Percentiles rank a stretch among this genome's conserved stretches.
These are phyloP conservation scores for Aspergillus leporis DNA, from an alignment of 495 filamentous ascomycete species.

Conservation along the genomic window DNA sequence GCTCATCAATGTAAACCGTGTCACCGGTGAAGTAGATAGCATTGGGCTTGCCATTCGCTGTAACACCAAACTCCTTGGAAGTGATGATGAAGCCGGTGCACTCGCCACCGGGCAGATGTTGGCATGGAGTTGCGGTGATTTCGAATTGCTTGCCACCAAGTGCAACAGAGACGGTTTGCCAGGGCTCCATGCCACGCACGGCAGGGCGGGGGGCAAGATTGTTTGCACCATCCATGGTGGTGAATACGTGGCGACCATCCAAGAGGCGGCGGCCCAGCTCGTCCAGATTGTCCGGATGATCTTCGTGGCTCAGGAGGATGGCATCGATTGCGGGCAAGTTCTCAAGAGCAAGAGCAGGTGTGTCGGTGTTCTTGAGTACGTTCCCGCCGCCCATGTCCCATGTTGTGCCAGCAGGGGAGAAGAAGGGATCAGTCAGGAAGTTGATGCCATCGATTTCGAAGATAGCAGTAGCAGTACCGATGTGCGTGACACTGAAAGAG, in stretches of 20 bases:
- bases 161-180: slow-evolving; percentile 24
- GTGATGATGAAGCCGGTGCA: slow-evolving; percentile 50
- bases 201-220: slow-evolving; percentile 44
- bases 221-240: slow-evolving; percentile 48
- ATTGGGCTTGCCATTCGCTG: slow-evolving; percentile 40
- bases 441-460: slow-evolving; percentile 47
- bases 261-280: slow-evolving; percentile 41
- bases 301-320: slow-evolving; percentile 56
- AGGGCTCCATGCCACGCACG: slow-evolving; percentile 40
- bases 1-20: slow-evolving; percentile 49
- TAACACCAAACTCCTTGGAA: slow-evolving; percentile 34
- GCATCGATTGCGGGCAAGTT: slow-evolving; percentile 51
- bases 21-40: slow-evolving; percentile 56
- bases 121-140: slow-evolving; percentile 45
- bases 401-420: slow-evolving; percentile 43
- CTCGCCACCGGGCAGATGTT: slow-evolving; percentile 49
- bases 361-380: slow-evolving; percentile 32
- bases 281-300: slow-evolving; percentile 57
- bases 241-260: slow-evolving; percentile 50
- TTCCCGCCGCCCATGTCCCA: slow-evolving; percentile 31
- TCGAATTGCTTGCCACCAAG: slow-evolving; percentile 26
- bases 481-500: slow-evolving; percentile 35
- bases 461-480: slow-evolving; percentile 54
- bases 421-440: slow-evolving; percentile 56
- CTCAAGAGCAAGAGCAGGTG: slow-evolving; percentile 36